Evolutionary conservation across 2,329 filamentous ascomycete species (phyloP).

Genomic region (Penicillium occitanis): DNA sequence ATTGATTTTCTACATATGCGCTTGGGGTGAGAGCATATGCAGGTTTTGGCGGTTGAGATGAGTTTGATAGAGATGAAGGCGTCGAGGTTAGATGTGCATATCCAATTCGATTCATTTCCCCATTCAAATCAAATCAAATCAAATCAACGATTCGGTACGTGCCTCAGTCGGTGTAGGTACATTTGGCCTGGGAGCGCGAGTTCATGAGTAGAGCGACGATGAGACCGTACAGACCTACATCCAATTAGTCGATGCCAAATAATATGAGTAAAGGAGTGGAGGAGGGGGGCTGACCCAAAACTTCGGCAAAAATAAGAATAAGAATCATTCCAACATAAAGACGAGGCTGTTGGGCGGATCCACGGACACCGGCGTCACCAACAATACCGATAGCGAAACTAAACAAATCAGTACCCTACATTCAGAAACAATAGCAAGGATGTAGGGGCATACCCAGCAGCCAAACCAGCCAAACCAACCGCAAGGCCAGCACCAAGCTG

Average conservation of each 20-base stretch:
- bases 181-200: conserved; percentile 75
- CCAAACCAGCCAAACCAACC: conserved; percentile 78
- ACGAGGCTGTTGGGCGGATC: conserved; percentile 53
- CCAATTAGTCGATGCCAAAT: conserved; percentile 27
- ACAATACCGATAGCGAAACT: conserved; percentile 84
- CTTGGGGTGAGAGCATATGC: background rate
- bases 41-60: background rate
- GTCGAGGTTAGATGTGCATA: background rate
- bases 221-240: conserved; percentile 89
- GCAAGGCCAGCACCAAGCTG: conserved; percentile 80
- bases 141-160: background rate
- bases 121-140: background rate
- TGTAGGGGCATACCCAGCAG: conserved; percentile 56
- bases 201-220: conserved; percentile 99
- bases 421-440: background rate
- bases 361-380: conserved; percentile 56
- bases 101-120: background rate
- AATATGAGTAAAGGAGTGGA: background rate
- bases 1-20: background rate
- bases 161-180: conserved; percentile 46
- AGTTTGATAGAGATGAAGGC: background rate
- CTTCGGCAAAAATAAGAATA: conserved; percentile 99
- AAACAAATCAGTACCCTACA: conserved; percentile 19
- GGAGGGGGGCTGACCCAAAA: conserved; percentile 70
- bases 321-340: conserved; percentile 97